phyloP scores from a whole-genome alignment of 164 flowering plant genomes.

The Chloranthus sessilifolius region DNA sequence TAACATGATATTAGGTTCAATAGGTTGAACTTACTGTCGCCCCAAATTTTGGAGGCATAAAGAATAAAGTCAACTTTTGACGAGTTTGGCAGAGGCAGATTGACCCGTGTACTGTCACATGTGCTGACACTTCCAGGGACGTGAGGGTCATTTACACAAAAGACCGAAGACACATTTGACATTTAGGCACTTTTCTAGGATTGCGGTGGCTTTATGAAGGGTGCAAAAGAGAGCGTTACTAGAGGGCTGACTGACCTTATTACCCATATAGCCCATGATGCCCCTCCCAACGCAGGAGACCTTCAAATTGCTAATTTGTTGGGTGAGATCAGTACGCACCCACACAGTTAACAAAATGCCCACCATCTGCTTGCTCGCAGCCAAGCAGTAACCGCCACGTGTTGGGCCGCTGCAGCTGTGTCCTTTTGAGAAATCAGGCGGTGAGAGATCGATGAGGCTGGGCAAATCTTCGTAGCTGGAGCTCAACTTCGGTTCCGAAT shows the following conservation, averaged over 20 bases:
- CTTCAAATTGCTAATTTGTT: constrained; percentile 46
- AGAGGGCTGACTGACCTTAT: constrained; percentile 73
- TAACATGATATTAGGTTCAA: too few species aligned
- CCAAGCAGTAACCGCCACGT: constrained; percentile 33
- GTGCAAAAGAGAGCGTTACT: too few species aligned
- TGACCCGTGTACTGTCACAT: too few species aligned
- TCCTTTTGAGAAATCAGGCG: constrained; percentile 4
- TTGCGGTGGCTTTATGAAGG: too few species aligned
- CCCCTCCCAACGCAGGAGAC: constrained; percentile 91
- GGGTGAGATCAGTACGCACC: constrained; percentile 57
- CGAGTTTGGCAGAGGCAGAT: too few species aligned
- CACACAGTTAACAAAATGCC: constrained; percentile 79
- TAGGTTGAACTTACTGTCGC: too few species aligned
- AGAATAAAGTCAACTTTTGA: too few species aligned
- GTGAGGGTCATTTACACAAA: too few species aligned
- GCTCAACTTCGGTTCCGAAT: background rate
- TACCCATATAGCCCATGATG: constrained; percentile 89
- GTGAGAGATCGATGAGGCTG: constrained; percentile 1
- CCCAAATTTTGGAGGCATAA: too few species aligned
- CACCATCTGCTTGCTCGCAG: constrained; percentile 89
- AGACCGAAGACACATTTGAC: too few species aligned
- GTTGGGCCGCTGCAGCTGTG: constrained; percentile 8
- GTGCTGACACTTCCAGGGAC: too few species aligned
- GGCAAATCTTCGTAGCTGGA: constrained; percentile 22
- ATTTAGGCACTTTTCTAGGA: too few species aligned